phyloP scores from a whole-genome alignment of 176 grass and related monocot species.

The Ampelocalamus luodianensis region DNA sequence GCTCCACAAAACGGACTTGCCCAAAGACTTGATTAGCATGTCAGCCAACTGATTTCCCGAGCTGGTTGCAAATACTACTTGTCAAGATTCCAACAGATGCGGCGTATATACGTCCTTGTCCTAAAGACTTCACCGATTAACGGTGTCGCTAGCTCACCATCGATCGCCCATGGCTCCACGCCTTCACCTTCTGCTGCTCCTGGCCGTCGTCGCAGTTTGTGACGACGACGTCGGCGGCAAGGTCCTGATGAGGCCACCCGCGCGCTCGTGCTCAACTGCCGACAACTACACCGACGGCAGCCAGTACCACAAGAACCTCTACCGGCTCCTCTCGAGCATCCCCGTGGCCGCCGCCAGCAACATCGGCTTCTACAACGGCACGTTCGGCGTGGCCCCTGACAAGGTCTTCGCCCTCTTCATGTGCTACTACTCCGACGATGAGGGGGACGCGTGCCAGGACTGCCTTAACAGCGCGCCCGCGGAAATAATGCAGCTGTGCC shows the following conservation, averaged over 20 bases:
- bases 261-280: not conserved
- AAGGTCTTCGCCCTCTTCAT: conserved; percentile 43
- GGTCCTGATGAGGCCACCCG: not conserved
- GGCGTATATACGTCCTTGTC: not conserved
- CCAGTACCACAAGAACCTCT: conserved; percentile 45
- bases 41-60: too few relatives aligned
- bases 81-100: too few relatives aligned
- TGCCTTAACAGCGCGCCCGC: conserved; percentile 4
- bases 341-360: not conserved
- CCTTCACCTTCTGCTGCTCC: not conserved
- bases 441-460: not conserved
- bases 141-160: not conserved
- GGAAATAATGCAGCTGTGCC: not conserved
- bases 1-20: too few relatives aligned
- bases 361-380: conserved; percentile 33
- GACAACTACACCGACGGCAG: conserved; percentile 43
- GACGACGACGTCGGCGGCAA: not conserved
- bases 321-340: conserved; percentile 23
- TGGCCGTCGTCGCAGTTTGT: not conserved
- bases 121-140: too few relatives aligned
- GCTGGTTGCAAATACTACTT: too few relatives aligned
- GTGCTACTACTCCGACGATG: conserved; percentile 35
- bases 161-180: not conserved
- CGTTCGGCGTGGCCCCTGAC: not conserved
- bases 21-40: too few relatives aligned